These are phyloP conservation scores for Wickerhamiella bombiphila DNA, from an alignment of 805 yeast species.

Conservation along the genomic window DNA sequence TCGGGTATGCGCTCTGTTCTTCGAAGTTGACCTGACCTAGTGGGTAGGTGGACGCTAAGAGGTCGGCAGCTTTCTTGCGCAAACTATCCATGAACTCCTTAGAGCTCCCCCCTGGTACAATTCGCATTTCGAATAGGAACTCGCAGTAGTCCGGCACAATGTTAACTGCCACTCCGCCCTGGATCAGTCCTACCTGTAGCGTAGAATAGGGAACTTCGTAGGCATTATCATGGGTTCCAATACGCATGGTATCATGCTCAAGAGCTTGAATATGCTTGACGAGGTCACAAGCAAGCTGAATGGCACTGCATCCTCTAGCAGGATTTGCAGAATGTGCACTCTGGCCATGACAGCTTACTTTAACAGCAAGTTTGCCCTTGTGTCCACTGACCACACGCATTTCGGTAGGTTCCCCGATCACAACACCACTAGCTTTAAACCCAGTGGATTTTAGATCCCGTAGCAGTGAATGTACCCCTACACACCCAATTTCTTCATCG, in stretches of 20 bases:
- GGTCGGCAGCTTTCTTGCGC: constrained; percentile 2
- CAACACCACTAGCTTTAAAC: constrained; percentile 10
- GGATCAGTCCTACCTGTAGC: constrained; percentile 10
- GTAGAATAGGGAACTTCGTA: constrained; percentile 13
- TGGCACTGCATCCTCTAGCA: constrained; percentile 11
- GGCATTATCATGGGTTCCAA: background rate
- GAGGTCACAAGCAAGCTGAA: constrained; percentile 10
- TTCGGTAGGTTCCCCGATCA: constrained; percentile 14
- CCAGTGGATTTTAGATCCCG: constrained; percentile 2
- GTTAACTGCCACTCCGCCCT: constrained; percentile 13
- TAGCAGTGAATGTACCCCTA: constrained; percentile 12
- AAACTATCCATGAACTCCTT: constrained; percentile 3
- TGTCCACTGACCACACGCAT: constrained; percentile 10
- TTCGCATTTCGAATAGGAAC: constrained; percentile 13
- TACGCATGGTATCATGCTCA: constrained; percentile 3
- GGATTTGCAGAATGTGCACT: constrained; percentile 14
- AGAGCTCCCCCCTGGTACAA: constrained; percentile 7
- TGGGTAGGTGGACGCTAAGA: constrained; percentile 2
- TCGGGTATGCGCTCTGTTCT: constrained; percentile 11
- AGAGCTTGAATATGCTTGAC: constrained; percentile 8
- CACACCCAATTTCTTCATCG: constrained; percentile 16
- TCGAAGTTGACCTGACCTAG: constrained; percentile 3
- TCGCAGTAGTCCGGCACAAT: constrained; percentile 13
- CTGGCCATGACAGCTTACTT: constrained; percentile 9
- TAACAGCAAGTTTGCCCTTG: constrained; percentile 14